These are phyloP conservation scores for Allomyces arbusculus DNA, from an alignment of 192 early-diverging fungal species.

Conservation along the genomic window DNA sequence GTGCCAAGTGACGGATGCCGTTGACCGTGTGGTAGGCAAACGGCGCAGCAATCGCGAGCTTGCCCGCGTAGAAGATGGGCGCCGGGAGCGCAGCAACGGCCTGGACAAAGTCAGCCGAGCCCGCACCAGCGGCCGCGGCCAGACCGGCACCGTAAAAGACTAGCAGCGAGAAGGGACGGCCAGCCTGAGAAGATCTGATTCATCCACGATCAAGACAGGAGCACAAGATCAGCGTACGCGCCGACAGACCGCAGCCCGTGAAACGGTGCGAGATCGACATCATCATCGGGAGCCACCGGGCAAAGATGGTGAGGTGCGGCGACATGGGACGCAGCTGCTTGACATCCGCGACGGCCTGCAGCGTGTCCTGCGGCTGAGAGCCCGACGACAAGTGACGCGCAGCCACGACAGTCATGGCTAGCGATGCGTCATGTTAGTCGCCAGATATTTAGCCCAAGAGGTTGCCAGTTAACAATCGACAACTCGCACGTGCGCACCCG, in stretches of 20 bases:
- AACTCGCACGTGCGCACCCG: no score
- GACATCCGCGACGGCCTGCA: background rate
- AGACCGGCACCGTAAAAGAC: slow-evolving; percentile 38
- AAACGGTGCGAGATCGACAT: slow-evolving; percentile 51
- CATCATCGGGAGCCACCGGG: slow-evolving; percentile 70
- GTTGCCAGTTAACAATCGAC: no score
- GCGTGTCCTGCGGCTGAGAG: background rate
- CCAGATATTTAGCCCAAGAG: no score
- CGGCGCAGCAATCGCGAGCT: slow-evolving; percentile 46
- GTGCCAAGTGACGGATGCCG: slow-evolving; percentile 72
- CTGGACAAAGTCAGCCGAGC: slow-evolving; percentile 41
- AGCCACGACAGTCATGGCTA: slow-evolving; percentile 10
- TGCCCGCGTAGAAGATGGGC: slow-evolving; percentile 43
- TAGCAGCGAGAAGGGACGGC: background rate
- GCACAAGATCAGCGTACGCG: slow-evolving; percentile 21
- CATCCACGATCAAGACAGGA: background rate
- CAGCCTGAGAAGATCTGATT: background rate
- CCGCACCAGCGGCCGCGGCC: slow-evolving; percentile 33
- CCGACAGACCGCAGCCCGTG: slow-evolving; percentile 50
- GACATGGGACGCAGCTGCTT: slow-evolving; percentile 48
- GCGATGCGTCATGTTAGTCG: no score
- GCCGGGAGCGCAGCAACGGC: slow-evolving; percentile 44
- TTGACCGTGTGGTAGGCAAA: slow-evolving; percentile 69
- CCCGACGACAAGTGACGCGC: no score
- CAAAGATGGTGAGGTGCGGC: slow-evolving; percentile 74